Evolutionary conservation across 2,329 filamentous ascomycete genomes (phyloP), one percentile per base, ranked within the genome.

Genomic region (Sarocladiaceae sp.): DNA sequence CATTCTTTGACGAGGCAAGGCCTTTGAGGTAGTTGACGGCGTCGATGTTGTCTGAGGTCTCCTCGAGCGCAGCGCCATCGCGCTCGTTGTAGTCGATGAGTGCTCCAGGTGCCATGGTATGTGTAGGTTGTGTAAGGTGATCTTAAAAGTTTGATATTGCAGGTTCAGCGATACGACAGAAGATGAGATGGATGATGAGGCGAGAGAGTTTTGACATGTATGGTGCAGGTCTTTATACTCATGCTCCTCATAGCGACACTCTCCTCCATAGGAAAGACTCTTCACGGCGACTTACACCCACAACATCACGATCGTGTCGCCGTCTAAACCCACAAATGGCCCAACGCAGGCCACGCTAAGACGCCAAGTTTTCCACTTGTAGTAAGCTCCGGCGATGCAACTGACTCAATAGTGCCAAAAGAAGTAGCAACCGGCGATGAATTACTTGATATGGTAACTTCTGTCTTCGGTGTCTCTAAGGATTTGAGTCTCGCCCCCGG

Each of bases 11-110:
- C n/a, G 9, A 6, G 23, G 23, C 24, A 13, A 41, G 37, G 12
- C 37, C 37, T 29, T 41, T 41, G 23, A 41, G 37, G 23, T 41
- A 41, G 37, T 41, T 41, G 19, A 41, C 37, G 19, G 21, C 13
- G 23, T 41, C 64, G 34, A 66, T 60, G 55, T 60, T 56, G 52
- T 67, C 75, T 45, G 76, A 74, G 52, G 68, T 59, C 50, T 68
- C 67, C 52, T 76, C 73, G 33, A 79, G 66, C 33, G 54, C 58
- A 41, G 57, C 51, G 32, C 58, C 56, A 44, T 49, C 34, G 33
- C 35, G 45, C 29, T 48, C 49, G 40, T 37, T 48, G 32, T 46
- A 45, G 27, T 54, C 52, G 15, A 45, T 21, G 31, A 56, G 34
- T 13, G 58, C 56, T 12, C 51, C 50, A 24, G 57, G 56, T 19